A percentile compares a stretch with the other conserved stretches of the same genome.
These are phyloP conservation scores for Haemoproteus tartakovskyi DNA, from an alignment of 169 alveolate genomes.

Conservation along the genomic window DNA sequence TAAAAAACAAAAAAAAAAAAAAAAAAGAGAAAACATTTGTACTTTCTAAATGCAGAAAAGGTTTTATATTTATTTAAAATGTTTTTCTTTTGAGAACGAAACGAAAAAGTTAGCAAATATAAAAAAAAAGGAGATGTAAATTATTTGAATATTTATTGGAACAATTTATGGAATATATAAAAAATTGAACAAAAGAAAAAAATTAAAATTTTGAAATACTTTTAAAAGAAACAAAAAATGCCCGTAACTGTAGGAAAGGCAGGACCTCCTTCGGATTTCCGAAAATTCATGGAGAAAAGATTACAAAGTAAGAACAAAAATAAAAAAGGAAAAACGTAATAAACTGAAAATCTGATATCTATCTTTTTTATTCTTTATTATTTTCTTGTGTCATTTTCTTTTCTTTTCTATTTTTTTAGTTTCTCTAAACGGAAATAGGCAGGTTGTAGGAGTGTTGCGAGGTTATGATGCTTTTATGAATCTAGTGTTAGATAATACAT, in stretches of 20 bases:
- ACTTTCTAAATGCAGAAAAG: no score
- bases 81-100: no score
- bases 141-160: no score
- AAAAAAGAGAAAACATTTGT: no score
- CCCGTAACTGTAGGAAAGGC: constrained; percentile 81
- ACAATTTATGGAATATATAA: no score
- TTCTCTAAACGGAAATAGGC: constrained; percentile 87
- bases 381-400: background rate
- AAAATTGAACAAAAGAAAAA: background rate
- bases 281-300: constrained; percentile 88
- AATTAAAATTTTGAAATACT: background rate
- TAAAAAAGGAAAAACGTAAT: background rate
- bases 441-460: constrained; percentile 93
- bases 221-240: constrained; percentile 5
- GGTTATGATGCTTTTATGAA: constrained; percentile 99
- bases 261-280: constrained; percentile 87
- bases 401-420: constrained; percentile 68
- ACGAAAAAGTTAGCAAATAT: no score
- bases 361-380: background rate
- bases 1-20: no score
- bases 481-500: constrained; percentile 95
- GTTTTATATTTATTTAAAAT: no score
- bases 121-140: no score
- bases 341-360: background rate
- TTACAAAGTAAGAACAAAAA: constrained; percentile 80